Conservation (phyloP, 164 flowering plant genomes). For the Aristolochia fimbriata region DNA sequence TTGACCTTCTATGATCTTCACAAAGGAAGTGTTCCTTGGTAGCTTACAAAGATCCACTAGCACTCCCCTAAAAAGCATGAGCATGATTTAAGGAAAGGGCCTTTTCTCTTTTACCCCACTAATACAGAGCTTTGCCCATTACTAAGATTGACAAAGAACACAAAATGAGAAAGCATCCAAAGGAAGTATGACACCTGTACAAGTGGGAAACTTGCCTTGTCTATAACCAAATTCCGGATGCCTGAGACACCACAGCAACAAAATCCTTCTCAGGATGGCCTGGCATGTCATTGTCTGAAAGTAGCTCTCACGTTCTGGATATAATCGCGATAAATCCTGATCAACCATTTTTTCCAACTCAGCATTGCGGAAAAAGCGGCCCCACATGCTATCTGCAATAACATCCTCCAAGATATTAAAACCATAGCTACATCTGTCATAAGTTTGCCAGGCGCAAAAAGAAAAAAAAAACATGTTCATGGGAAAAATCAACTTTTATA, state of each 20-base stretch:
- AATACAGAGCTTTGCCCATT: not conserved
- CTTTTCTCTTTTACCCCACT: too few species aligned
- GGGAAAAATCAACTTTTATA: not conserved
- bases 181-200: too few species aligned
- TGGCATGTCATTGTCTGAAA: conserved; percentile 84
- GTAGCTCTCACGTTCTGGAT: conserved; percentile 89
- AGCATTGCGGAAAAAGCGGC: conserved; percentile 83
- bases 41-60: too few species aligned
- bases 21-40: too few species aligned
- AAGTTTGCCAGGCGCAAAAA: not conserved
- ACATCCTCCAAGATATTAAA: not conserved
- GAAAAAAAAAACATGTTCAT: not conserved
- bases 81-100: too few species aligned
- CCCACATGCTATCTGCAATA: conserved; percentile 92
- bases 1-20: too few species aligned
- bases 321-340: conserved; percentile 85
- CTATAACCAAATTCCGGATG: conserved; percentile 83
- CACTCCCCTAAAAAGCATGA: too few species aligned
- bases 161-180: too few species aligned
- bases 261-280: conserved; percentile 69
- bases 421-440: too few species aligned
- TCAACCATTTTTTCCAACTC: conserved; percentile 91
- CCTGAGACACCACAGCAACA: conserved; percentile 84
- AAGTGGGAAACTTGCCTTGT: conserved; percentile 47
- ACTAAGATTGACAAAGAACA: not conserved